These are phyloP conservation scores for Serendipita sp. DNA, from an alignment of 768 basidiomycete species.

Conservation along the genomic window DNA sequence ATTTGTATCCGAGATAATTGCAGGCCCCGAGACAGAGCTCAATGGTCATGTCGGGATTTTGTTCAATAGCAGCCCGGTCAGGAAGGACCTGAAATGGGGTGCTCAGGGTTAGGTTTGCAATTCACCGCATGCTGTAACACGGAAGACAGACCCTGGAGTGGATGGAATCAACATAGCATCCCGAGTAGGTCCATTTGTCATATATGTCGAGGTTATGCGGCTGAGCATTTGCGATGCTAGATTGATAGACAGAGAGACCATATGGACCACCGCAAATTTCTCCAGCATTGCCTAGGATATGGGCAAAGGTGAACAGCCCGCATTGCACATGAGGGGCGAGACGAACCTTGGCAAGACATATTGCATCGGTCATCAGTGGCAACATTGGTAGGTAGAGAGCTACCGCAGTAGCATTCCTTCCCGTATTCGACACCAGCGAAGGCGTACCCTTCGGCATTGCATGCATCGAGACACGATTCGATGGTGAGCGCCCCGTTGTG, in stretches of 20 bases:
- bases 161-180: background rate
- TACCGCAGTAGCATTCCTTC: background rate
- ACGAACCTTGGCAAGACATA: background rate
- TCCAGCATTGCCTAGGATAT: background rate
- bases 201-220: background rate
- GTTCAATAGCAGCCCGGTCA: background rate
- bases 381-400: background rate
- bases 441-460: constrained; percentile 37
- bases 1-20: background rate
- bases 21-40: background rate
- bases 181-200: background rate
- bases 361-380: background rate
- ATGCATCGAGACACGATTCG: constrained; percentile 23
- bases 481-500: too few relatives aligned
- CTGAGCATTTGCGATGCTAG: background rate
- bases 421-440: constrained; percentile 27
- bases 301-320: background rate
- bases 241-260: constrained; percentile 5
- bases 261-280: background rate
- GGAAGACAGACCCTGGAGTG: background rate
- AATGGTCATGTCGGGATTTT: background rate
- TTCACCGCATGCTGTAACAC: too few relatives aligned
- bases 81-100: background rate
- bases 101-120: background rate
- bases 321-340: background rate